Evolutionary conservation across 257 asterid species (phyloP).

Genomic region (Solanum appendiculatum): DNA sequence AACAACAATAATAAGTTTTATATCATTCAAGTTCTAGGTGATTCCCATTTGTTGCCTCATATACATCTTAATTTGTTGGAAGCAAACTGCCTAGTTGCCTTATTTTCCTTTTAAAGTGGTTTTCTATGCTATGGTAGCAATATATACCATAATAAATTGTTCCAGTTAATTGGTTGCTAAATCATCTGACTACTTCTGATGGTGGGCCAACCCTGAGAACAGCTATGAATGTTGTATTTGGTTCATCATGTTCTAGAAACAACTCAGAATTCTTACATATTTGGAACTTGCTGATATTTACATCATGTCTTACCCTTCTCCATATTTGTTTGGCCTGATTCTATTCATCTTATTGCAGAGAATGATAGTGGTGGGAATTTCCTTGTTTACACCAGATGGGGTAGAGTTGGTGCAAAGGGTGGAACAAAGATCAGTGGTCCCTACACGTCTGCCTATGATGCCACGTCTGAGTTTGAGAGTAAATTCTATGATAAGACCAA

Average conservation of each 20-base stretch:
- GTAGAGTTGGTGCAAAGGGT: constrained; percentile 95
- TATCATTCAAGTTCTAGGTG: constrained; percentile 51
- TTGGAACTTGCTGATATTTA: not conserved
- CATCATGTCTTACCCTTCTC: not conserved
- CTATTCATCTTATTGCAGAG: constrained; percentile 36
- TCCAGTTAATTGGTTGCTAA: not conserved
- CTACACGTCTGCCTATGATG: constrained; percentile 36
- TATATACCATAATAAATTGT: not conserved
- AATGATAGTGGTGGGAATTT: constrained; percentile 67
- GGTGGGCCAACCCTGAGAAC: not conserved
- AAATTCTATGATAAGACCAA: constrained; percentile 70
- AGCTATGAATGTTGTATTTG: not conserved
- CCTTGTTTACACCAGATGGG: constrained; percentile 83
- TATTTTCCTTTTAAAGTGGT: not conserved
- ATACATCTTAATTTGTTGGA: not conserved
- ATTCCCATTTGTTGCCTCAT: not conserved
- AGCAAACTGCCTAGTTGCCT: not conserved
- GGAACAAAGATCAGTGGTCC: constrained; percentile 64
- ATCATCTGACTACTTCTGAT: not conserved
- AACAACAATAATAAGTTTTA: constrained; percentile 84
- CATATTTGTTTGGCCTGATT: not conserved
- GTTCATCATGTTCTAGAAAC: not conserved
- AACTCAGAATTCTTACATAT: not conserved
- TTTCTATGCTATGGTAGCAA: not conserved
- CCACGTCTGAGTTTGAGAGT: constrained; percentile 50